Base-by-base conservation (phyloP, 73 alveolate genomes). In the Symbiodinium natans region DNA sequence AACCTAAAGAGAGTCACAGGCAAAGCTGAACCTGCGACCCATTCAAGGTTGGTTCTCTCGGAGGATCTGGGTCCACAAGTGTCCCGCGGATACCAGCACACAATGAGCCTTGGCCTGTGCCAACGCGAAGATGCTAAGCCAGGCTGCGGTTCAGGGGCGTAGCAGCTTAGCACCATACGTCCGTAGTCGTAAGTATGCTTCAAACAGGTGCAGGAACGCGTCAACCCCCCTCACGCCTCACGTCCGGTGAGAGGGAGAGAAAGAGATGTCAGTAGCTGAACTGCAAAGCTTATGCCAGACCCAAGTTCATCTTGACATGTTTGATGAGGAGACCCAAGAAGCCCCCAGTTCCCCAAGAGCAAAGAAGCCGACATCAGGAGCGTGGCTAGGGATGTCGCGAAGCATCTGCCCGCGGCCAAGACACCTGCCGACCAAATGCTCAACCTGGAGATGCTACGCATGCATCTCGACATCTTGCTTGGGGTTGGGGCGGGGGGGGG, bases 21-120 rank as follows among this genome's bases (percentile, higher is more conserved):
- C n/a, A n/a, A n/a, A n/a, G n/a, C n/a, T n/a, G n/a, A n/a, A n/a
- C n/a, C n/a, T n/a, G n/a, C n/a, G n/a, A n/a, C n/a, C n/a, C 13
- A 3, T 52, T 27, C 21, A 27, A 52, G 68, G 68, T 27, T 88
- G 73, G 95, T 88, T 34, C 68, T 88, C 74, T 88, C 95, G n/a
- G 95, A 88, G 74, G 95, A 88, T 25, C 31, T 88, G 48, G 95
- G 95, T 23, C 95, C 95, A 33, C 95, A 88, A 63, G 95, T 88
- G 31, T 68, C 95, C 34, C 95, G 95, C 21, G 95, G 95, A 68
- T 88, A 88, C 43, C 95, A 88, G 54, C 95, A 88, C 41, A 63
- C 42, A 41, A 56, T 83, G 71, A 39, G 41, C 34, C 33, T 88
- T 11, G 95, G 34, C 46, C 68, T n/a, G n/a, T n/a, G n/a, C n/a